These are phyloP conservation scores for Paraconiothyrium sp. DNA, from an alignment of 2,329 filamentous ascomycete genomes.

Conservation along the genomic window DNA sequence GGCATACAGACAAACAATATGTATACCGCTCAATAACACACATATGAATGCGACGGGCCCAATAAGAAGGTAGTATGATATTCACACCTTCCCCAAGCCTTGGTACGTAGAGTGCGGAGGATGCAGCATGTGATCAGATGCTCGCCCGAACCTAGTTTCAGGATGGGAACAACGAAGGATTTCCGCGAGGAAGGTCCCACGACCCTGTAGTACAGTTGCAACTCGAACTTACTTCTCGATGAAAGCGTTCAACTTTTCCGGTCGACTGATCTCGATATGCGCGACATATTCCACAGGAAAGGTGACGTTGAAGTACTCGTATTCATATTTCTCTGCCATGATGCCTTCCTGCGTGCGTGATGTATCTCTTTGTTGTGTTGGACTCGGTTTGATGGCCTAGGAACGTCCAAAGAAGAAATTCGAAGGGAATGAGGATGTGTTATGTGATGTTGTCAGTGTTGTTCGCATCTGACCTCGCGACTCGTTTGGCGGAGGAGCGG, in stretches of 20 bases:
- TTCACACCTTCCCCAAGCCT: too few relatives aligned
- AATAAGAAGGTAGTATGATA: too few relatives aligned
- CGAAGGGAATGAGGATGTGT: neutral
- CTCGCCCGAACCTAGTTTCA: neutral
- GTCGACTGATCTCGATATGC: slow-evolving; percentile 92
- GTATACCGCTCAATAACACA: too few relatives aligned
- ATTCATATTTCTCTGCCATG: slow-evolving; percentile 53
- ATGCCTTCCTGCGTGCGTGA: neutral
- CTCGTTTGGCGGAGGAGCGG: neutral
- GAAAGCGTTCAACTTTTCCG: slow-evolving; percentile 89
- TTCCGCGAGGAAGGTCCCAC: neutral
- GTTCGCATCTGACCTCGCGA: slow-evolving; percentile 7
- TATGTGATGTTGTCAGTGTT: slow-evolving; percentile 6
- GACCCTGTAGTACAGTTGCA: neutral
- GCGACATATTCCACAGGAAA: slow-evolving; percentile 77
- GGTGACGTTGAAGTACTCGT: slow-evolving; percentile 77
- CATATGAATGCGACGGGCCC: too few relatives aligned
- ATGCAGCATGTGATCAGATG: neutral
- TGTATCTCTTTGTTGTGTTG: neutral
- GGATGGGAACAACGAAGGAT: neutral
- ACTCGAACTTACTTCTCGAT: slow-evolving; percentile 65
- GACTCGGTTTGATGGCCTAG: neutral
- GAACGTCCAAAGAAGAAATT: too few relatives aligned
- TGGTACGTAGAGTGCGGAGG: too few relatives aligned
- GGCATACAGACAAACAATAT: too few relatives aligned